These are phyloP conservation scores for Drechslerella coelobrocha DNA, from an alignment of 2,329 filamentous ascomycete species.

Conservation along the genomic window DNA sequence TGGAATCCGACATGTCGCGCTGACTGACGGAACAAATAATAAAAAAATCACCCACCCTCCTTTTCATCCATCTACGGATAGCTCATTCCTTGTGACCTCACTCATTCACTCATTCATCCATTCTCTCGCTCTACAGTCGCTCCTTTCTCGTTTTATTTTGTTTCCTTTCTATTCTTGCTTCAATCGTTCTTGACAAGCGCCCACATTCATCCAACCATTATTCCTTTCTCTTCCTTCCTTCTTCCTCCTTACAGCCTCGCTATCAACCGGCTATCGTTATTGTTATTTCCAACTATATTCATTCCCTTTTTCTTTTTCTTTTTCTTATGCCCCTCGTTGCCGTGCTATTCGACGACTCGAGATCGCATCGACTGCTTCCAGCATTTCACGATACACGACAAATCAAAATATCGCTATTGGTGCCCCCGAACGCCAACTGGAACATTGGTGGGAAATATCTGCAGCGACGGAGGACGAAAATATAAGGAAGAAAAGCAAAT, in stretches of 20 bases:
- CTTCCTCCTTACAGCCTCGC: constrained; percentile 52
- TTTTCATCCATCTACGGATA: constrained; percentile 6
- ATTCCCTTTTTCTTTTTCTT: constrained; percentile 23
- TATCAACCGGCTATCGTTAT: constrained; percentile 53
- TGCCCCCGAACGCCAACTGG: too few relatives aligned
- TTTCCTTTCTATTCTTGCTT: constrained; percentile 1
- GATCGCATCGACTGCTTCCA: not conserved
- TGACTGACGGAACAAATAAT: constrained; percentile 35
- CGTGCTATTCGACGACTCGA: constrained; percentile 1
- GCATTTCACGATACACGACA: too few relatives aligned
- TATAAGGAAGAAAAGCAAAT: not conserved
- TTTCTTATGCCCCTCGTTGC: constrained; percentile 21
- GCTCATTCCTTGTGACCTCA: not conserved
- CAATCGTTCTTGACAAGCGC: constrained; percentile 2
- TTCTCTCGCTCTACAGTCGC: constrained; percentile 29
- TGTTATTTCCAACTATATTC: constrained; percentile 31
- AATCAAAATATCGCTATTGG: too few relatives aligned
- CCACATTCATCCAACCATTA: not conserved
- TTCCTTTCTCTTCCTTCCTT: constrained; percentile 14
- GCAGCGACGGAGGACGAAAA: too few relatives aligned
- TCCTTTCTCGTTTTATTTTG: constrained; percentile 28
- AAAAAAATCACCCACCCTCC: constrained; percentile 45
- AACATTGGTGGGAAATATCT: too few relatives aligned
- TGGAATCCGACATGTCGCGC: constrained; percentile 51
- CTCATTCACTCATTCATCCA: constrained; percentile 15